These are phyloP conservation scores for Marasmius sp. DNA, from an alignment of 1,284 basidiomycete genomes.

Conservation along the genomic window DNA sequence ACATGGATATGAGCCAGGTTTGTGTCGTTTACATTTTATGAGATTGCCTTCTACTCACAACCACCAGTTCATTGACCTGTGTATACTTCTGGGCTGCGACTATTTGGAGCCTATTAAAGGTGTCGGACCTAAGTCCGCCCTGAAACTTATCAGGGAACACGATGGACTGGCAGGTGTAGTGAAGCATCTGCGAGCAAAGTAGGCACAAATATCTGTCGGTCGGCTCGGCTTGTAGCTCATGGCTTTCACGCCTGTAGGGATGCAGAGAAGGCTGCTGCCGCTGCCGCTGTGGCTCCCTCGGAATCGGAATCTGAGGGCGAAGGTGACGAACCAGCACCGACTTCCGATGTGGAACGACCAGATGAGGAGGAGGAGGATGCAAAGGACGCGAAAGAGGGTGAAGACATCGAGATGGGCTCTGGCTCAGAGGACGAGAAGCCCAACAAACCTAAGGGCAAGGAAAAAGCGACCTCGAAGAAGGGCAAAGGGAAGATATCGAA, in stretches of 20 bases:
- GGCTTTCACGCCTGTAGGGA: slow-evolving; percentile 21
- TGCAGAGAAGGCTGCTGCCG: slow-evolving; percentile 59
- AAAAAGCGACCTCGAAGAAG: slow-evolving; percentile 6
- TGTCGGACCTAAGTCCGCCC: slow-evolving; percentile 92
- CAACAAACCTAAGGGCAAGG: slow-evolving; percentile 23
- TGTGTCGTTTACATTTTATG: slow-evolving; percentile 10
- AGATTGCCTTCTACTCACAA: background rate
- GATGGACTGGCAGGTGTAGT: slow-evolving; percentile 82
- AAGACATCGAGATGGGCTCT: slow-evolving; percentile 27
- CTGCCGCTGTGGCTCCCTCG: slow-evolving; percentile 27
- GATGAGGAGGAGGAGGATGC: slow-evolving; percentile 22
- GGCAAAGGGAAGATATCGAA: slow-evolving; percentile 32
- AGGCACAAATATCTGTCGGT: slow-evolving; percentile 23
- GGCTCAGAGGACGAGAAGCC: slow-evolving; percentile 23
- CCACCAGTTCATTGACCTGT: slow-evolving; percentile 91
- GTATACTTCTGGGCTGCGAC: slow-evolving; percentile 96
- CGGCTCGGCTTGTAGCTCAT: background rate
- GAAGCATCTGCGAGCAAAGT: slow-evolving; percentile 81
- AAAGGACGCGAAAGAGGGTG: slow-evolving; percentile 19
- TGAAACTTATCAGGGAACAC: slow-evolving; percentile 90
- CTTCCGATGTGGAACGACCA: slow-evolving; percentile 28
- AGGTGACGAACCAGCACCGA: slow-evolving; percentile 19
- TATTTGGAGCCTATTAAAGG: slow-evolving; percentile 97
- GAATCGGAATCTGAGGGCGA: slow-evolving; percentile 15
- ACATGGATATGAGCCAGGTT: slow-evolving; percentile 91